A percentile compares a stretch with the other conserved stretches of the same genome.
Evolutionary conservation across 1,284 basidiomycete species (phyloP).

Genomic region (Moesziomyces globuligerus): DNA sequence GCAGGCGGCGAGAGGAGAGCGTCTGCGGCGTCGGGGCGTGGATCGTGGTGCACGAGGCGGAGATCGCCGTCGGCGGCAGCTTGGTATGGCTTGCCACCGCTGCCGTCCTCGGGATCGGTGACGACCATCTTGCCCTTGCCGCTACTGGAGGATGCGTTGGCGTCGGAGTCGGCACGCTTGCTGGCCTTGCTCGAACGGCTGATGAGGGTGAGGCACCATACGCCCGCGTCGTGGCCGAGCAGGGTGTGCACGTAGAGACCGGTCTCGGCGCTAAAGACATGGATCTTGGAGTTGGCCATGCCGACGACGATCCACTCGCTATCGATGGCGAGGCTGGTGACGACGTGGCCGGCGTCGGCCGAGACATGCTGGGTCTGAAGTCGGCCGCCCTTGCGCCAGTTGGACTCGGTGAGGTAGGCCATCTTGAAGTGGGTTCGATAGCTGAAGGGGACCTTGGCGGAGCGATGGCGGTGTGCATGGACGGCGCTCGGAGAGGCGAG

Average conservation of each 20-base stretch:
- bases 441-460: constrained; percentile 69
- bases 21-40: constrained; percentile 45
- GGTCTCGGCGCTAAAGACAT: constrained; percentile 83
- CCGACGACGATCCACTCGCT: constrained; percentile 87
- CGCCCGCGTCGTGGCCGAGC: constrained; percentile 85
- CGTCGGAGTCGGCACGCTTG: constrained; percentile 4
- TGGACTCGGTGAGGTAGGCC: constrained; percentile 79
- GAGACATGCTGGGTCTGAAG: constrained; percentile 78
- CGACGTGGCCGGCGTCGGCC: constrained; percentile 75
- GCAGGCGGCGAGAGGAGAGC: constrained; percentile 31
- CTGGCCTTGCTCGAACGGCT: constrained; percentile 32
- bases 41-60: constrained; percentile 51
- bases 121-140: constrained; percentile 51
- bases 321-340: constrained; percentile 88
- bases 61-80: constrained; percentile 51
- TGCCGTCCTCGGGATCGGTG: constrained; percentile 48
- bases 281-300: constrained; percentile 86
- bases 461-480: constrained; percentile 27
- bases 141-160: constrained; percentile 6
- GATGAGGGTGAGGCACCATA: constrained; percentile 88
- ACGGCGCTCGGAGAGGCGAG: constrained; percentile 11
- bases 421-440: constrained; percentile 80
- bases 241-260: constrained; percentile 83
- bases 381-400: constrained; percentile 84
- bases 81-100: constrained; percentile 42